A percentile compares a stretch with the other conserved stretches of the same genome.
These are phyloP conservation scores for Pilaira anomala DNA, from an alignment of 192 early-diverging fungal species.

Conservation along the genomic window DNA sequence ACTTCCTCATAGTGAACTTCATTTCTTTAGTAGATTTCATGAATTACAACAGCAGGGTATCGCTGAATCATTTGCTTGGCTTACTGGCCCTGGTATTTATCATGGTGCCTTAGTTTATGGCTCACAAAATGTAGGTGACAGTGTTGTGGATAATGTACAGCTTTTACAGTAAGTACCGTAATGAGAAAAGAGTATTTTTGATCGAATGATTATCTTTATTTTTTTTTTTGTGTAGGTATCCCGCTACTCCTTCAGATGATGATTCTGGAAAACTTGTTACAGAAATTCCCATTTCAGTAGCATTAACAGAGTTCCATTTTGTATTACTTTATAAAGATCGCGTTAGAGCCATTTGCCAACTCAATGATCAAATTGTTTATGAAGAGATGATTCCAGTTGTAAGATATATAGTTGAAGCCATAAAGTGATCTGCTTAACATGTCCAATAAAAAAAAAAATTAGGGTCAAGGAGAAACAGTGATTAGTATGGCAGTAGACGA, in stretches of 20 bases:
- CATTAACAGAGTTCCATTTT: slow-evolving; percentile 88
- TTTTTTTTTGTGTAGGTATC: slow-evolving; percentile 41
- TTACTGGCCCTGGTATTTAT: slow-evolving; percentile 86
- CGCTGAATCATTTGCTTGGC: slow-evolving; percentile 86
- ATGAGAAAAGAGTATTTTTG: too few species aligned
- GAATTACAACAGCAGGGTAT: slow-evolving; percentile 62
- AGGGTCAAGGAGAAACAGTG: slow-evolving; percentile 41
- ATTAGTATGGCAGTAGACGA: slow-evolving; percentile 72
- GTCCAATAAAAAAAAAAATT: neutral
- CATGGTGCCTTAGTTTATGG: slow-evolving; percentile 80
- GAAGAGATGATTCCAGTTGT: slow-evolving; percentile 78
- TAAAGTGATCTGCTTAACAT: too few species aligned
- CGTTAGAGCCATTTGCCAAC: slow-evolving; percentile 72
- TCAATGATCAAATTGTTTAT: slow-evolving; percentile 81
- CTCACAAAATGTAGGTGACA: slow-evolving; percentile 69
- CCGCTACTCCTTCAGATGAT: slow-evolving; percentile 40
- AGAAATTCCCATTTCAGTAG: slow-evolving; percentile 71
- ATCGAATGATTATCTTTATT: neutral
- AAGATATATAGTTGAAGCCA: too few species aligned
- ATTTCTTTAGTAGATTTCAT: slow-evolving; percentile 68
- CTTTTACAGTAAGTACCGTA: slow-evolving; percentile 66
- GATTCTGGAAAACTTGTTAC: slow-evolving; percentile 27
- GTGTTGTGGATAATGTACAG: slow-evolving; percentile 76
- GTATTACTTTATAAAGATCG: slow-evolving; percentile 78
- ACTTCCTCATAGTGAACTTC: slow-evolving; percentile 53